Evolutionary conservation across 768 basidiomycete genomes (phyloP).

Genomic region (Coprinopsis sp.): DNA sequence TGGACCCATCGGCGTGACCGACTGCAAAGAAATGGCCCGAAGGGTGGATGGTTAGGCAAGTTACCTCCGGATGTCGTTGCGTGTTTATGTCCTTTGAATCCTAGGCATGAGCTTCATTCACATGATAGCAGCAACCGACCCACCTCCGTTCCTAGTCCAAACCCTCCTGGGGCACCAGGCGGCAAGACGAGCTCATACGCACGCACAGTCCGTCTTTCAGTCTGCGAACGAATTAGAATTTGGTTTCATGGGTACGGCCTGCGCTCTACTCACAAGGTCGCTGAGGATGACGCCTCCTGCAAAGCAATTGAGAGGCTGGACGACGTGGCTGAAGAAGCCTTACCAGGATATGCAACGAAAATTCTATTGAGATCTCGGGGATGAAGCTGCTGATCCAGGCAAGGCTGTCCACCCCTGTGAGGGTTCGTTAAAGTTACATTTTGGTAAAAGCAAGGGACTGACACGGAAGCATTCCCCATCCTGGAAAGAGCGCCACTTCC

Average conservation of each 20-base stretch:
- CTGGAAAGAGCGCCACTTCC: conserved; percentile 35
- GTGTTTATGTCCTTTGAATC: conserved; percentile 66
- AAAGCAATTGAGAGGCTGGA: no score
- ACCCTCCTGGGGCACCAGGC: conserved; percentile 80
- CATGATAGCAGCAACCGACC: conserved; percentile 13
- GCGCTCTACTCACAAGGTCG: conserved; percentile 43
- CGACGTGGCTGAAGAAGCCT: background rate
- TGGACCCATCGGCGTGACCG: conserved; percentile 77
- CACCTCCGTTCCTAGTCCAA: conserved; percentile 55
- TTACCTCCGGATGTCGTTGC: conserved; percentile 66
- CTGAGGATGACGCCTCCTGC: conserved; percentile 58
- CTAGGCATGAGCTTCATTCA: no score
- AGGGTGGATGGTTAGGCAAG: conserved; percentile 68
- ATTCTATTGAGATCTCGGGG: conserved; percentile 69
- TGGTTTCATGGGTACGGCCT: background rate
- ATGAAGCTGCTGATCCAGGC: conserved; percentile 61
- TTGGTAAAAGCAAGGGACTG: conserved; percentile 13
- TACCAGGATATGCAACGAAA: conserved; percentile 74
- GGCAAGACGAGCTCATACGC: conserved; percentile 68
- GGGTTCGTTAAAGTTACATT: conserved; percentile 29
- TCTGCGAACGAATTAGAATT: conserved; percentile 20
- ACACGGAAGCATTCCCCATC: background rate
- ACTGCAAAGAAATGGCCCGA: conserved; percentile 72
- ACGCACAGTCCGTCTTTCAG: conserved; percentile 47
- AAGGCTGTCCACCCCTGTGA: conserved; percentile 30